A percentile compares a stretch with the other conserved stretches of the same genome.
These are phyloP conservation scores for Aspergillus neoniger DNA, from an alignment of 2,329 filamentous ascomycete species.

Conservation along the genomic window DNA sequence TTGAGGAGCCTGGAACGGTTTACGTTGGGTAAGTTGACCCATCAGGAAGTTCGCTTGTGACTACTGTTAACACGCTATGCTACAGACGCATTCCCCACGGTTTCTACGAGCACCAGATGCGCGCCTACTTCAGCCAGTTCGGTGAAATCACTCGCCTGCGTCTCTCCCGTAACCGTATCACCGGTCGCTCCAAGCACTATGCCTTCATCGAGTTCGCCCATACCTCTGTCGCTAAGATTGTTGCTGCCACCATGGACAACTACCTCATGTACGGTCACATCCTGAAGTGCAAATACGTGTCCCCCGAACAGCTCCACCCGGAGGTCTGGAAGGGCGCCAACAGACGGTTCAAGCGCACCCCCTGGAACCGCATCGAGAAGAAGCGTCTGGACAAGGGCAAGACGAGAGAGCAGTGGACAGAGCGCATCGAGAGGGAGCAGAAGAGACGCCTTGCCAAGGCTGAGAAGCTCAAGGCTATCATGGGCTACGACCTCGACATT, in stretches of 20 bases:
- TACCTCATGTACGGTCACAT: slow-evolving; percentile 95
- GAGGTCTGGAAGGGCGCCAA: slow-evolving; percentile 89
- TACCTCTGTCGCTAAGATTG: slow-evolving; percentile 81
- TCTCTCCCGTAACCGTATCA: slow-evolving; percentile 88
- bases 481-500: slow-evolving; percentile 81
- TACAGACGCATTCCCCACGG: slow-evolving; percentile 78
- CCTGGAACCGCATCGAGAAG: slow-evolving; percentile 83
- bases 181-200: slow-evolving; percentile 87
- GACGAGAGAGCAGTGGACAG: slow-evolving; percentile 75
- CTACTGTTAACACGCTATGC: slow-evolving; percentile 21
- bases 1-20: slow-evolving; percentile 68
- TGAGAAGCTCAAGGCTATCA: slow-evolving; percentile 69
- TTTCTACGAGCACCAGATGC: slow-evolving; percentile 97
- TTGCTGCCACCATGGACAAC: slow-evolving; percentile 94
- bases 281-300: slow-evolving; percentile 79
- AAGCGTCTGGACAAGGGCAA: slow-evolving; percentile 71
- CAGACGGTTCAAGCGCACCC: slow-evolving; percentile 82
- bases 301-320: slow-evolving; percentile 74
- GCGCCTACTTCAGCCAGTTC: slow-evolving; percentile 90
- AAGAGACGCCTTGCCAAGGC: slow-evolving; percentile 68
- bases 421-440: slow-evolving; percentile 72
- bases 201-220: slow-evolving; percentile 88
- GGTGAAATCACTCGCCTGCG: slow-evolving; percentile 77
- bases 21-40: slow-evolving; percentile 69
- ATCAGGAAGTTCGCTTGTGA: slow-evolving; percentile 7